Base-by-base conservation (phyloP, 2,329 filamentous ascomycete species). In the Pleoardoris graminearum region DNA sequence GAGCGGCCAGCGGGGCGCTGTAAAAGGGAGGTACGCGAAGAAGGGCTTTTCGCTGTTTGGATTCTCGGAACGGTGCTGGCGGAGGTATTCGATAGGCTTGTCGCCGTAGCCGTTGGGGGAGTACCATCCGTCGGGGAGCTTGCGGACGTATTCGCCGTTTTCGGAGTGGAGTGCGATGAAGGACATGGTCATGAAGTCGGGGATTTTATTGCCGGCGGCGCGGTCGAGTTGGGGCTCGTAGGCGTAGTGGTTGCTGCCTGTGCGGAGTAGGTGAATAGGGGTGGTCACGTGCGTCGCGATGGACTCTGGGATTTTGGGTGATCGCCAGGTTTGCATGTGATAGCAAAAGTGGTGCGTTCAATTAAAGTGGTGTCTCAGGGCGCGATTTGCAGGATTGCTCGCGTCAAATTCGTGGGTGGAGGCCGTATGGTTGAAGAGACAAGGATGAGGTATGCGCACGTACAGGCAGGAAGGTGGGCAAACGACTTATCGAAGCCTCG, bases 401-500 rank as follows among this genome's bases (percentile, higher is more conserved):
- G n/a, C n/a, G n/a, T n/a, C n/a, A n/a, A n/a, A n/a, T n/a, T n/a
- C n/a, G n/a, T n/a, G n/a, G n/a, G n/a, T n/a, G n/a, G 10, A 27
- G 25, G 25, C 25, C 25, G 5, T 27, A 6, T 5, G 14, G 33
- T 30, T n/a, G 23, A 41, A 7, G 10, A 17, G 7, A 33, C 30
- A 33, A 4, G 14, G 12, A 33, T 17, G n/a, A 37, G 11, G 3
- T 23, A 39, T 4, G 22, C 19, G 27, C 7, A 54, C 41, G 19
- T 54, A 64, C 83, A 85, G 2, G 80, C 84, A 0, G 84, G 84
- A 3, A 87, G 71, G 61, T 84, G 80, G 2, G 83, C 83, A 53
- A 86, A 81, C 25, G 79, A 82, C 16, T 78, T 77, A 53, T 84
- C 79, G 58, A 87, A 87, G 0, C 85, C 84, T 8, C 84, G 76